Conservation (phyloP, 768 basidiomycete genomes). For the Podaxis mareebaensis region DNA sequence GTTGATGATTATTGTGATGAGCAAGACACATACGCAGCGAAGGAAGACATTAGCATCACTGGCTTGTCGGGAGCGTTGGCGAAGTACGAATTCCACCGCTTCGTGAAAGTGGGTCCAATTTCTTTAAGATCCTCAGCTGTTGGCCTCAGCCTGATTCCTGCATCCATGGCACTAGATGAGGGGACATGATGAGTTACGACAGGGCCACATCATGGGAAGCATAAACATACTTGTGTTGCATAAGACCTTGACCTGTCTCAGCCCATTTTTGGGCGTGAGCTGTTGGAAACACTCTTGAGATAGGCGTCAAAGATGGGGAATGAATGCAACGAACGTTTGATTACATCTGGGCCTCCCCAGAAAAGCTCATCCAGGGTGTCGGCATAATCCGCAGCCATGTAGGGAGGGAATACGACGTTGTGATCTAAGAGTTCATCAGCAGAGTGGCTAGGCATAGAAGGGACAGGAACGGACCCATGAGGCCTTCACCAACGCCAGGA, state of each 20-base stretch:
- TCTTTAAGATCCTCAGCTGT: slow-evolving; percentile 45
- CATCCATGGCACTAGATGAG: slow-evolving; percentile 47
- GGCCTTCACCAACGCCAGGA: slow-evolving; percentile 77
- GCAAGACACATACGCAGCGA: slow-evolving; percentile 37
- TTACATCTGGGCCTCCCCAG: slow-evolving; percentile 35
- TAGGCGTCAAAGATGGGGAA: not conserved
- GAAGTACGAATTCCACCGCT: slow-evolving; percentile 53
- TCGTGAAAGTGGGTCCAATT: slow-evolving; percentile 49
- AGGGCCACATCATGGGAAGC: not conserved
- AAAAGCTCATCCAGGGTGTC: slow-evolving; percentile 52
- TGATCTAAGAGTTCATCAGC: slow-evolving; percentile 36
- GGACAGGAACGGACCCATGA: slow-evolving; percentile 41
- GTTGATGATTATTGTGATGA: not conserved
- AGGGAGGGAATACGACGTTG: slow-evolving; percentile 37
- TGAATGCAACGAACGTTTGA: slow-evolving; percentile 36
- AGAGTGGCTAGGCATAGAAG: not conserved
- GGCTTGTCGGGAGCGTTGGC: slow-evolving; percentile 56
- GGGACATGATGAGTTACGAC: not conserved
- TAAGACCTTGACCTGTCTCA: slow-evolving; percentile 42
- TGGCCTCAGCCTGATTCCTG: slow-evolving; percentile 59
- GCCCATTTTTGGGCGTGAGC: slow-evolving; percentile 29
- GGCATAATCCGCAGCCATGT: slow-evolving; percentile 43
- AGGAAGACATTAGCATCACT: slow-evolving; percentile 41
- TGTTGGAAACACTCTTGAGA: slow-evolving; percentile 1
- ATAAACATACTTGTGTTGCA: slow-evolving; percentile 51